phyloP scores from a whole-genome alignment of 345 rosid species.

The Theobroma cacao region DNA sequence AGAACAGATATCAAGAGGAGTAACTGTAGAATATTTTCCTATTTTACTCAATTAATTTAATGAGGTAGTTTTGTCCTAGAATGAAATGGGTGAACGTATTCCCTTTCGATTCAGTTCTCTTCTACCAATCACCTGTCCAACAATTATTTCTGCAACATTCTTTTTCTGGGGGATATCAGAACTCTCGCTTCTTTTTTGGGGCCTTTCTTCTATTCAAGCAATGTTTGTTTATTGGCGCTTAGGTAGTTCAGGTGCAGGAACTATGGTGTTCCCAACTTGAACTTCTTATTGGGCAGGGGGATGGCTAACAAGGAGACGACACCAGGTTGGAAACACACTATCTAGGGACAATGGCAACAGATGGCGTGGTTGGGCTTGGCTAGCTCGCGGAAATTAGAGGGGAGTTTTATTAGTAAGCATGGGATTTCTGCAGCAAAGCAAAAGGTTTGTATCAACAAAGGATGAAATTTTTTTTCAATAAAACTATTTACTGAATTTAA shows the following conservation, averaged over 20 bases:
- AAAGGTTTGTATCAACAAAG: neutral
- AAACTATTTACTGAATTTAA: neutral
- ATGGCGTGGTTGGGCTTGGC: neutral
- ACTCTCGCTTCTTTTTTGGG: too few relatives aligned
- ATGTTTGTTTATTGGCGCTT: neutral
- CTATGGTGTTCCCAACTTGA: neutral
- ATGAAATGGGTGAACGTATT: neutral
- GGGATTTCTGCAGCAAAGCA: neutral
- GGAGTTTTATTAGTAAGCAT: too few relatives aligned
- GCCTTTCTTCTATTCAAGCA: neutral
- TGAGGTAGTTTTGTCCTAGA: neutral
- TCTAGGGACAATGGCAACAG: too few relatives aligned
- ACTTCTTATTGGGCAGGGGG: too few relatives aligned
- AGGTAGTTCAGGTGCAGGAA: neutral
- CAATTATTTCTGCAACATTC: neutral
- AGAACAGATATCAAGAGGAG: conserved; percentile 4
- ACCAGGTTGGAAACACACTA: neutral
- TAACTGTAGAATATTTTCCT: conserved; percentile 11
- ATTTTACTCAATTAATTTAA: neutral
- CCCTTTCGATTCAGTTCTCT: neutral
- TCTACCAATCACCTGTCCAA: neutral
- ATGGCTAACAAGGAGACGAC: neutral
- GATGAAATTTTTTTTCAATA: neutral
- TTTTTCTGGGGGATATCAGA: too few relatives aligned
- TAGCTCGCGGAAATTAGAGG: too few relatives aligned